These are phyloP conservation scores for Myxozyma mucilagina DNA, from an alignment of 805 yeast species.

Conservation along the genomic window DNA sequence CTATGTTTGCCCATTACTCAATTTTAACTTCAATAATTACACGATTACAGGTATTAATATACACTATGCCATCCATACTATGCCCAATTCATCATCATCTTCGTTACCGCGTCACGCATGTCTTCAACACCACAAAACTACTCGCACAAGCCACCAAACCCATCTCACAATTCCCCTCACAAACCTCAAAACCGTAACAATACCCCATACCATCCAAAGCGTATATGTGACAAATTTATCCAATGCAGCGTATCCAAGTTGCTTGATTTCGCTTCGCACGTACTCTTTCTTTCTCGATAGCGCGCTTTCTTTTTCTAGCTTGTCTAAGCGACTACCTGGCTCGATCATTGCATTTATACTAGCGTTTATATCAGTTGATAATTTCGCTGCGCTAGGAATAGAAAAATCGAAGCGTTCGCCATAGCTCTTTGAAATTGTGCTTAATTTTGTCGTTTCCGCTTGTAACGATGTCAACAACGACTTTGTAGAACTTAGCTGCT, in stretches of 20 bases:
- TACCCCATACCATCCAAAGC: constrained; percentile 31
- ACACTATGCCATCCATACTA: no score
- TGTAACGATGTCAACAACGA: no score
- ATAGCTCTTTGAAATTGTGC: constrained; percentile 3
- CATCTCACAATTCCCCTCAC: constrained; percentile 6
- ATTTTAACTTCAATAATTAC: neutral
- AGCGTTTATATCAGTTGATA: constrained; percentile 25
- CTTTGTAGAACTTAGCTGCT: no score
- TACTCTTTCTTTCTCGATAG: constrained; percentile 10
- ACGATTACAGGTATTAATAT: neutral
- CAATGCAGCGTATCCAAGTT: constrained; percentile 21
- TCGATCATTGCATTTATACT: constrained; percentile 12
- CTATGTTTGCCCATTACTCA: neutral
- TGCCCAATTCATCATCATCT: no score
- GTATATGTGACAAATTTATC: constrained; percentile 15
- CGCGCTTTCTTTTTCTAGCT: constrained; percentile 17
- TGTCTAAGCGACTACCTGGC: constrained; percentile 19
- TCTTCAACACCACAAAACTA: constrained; percentile 15
- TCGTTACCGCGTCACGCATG: neutral
- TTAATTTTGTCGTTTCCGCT: no score
- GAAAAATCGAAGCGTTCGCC: constrained; percentile 26
- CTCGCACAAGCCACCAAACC: constrained; percentile 1
- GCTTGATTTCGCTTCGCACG: constrained; percentile 6
- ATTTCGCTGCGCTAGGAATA: constrained; percentile 24
- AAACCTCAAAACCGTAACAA: constrained; percentile 17